phyloP scores from a whole-genome alignment of 2,329 filamentous ascomycete species.

The Phoma sp. region DNA sequence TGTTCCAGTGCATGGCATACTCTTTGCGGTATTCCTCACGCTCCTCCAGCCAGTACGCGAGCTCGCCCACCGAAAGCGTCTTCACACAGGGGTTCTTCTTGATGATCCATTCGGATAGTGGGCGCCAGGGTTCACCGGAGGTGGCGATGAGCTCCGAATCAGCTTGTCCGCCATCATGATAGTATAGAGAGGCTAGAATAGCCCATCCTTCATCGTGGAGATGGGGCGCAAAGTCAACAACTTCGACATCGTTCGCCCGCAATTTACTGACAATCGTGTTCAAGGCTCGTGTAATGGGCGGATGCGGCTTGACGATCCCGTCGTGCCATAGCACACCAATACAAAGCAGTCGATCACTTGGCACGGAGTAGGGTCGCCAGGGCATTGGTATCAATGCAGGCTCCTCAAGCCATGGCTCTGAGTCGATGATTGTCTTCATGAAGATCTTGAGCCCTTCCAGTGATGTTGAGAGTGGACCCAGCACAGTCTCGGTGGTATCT shows the following conservation, averaged over 20 bases:
- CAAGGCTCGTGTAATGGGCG: slow-evolving; percentile 66
- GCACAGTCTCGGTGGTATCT: slow-evolving; percentile 56
- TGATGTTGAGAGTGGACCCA: slow-evolving; percentile 62
- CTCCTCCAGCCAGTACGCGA: slow-evolving; percentile 51
- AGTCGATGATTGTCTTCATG: slow-evolving; percentile 58
- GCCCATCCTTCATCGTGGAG: slow-evolving; percentile 58
- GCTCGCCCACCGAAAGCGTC: slow-evolving; percentile 49
- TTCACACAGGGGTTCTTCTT: slow-evolving; percentile 60
- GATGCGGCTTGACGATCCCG: slow-evolving; percentile 68
- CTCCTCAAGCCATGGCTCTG: slow-evolving; percentile 63
- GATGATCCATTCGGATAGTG: slow-evolving; percentile 64
- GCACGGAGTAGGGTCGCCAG: slow-evolving; percentile 53
- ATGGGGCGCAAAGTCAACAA: slow-evolving; percentile 60
- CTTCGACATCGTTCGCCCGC: slow-evolving; percentile 54
- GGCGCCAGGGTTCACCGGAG: slow-evolving; percentile 64
- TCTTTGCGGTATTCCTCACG: slow-evolving; percentile 53
- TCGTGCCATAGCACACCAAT: slow-evolving; percentile 71
- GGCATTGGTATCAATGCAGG: slow-evolving; percentile 65
- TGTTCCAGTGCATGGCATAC: slow-evolving; percentile 54
- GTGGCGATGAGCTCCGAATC: slow-evolving; percentile 57
- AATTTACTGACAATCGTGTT: slow-evolving; percentile 54
- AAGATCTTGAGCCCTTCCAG: slow-evolving; percentile 61
- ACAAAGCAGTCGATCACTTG: slow-evolving; percentile 48
- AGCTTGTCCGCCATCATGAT: slow-evolving; percentile 65
- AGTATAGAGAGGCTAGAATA: slow-evolving; percentile 52